Evolutionary conservation across 2,329 filamentous ascomycete species (phyloP).

Genomic region (Pyrenophora graminea): DNA sequence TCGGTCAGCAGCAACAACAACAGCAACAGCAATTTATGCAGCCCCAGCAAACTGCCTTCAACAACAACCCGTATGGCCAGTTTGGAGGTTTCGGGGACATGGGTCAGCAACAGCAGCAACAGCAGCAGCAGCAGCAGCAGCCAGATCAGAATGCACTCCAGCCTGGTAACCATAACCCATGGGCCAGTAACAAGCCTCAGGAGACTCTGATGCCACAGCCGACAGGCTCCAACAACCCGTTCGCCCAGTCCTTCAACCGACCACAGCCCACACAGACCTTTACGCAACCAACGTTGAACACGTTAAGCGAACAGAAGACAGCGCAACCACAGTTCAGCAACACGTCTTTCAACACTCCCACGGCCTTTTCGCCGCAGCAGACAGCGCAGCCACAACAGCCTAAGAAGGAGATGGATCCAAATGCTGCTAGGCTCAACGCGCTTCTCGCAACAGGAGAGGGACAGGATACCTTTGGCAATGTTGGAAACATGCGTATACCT

Average conservation of each 20-base stretch:
- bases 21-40: conserved; percentile 35
- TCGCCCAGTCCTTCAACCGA: conserved; percentile 71
- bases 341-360: conserved; percentile 55
- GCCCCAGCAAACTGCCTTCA: conserved; percentile 60
- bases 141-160: conserved; percentile 67
- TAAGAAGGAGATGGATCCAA: conserved; percentile 57
- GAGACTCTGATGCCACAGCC: conserved; percentile 76
- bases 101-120: conserved; percentile 37
- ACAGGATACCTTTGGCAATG: conserved; percentile 96
- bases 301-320: conserved; percentile 82
- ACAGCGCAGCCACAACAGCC: conserved; percentile 48
- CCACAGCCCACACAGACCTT: conserved; percentile 62
- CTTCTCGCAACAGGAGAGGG: conserved; percentile 87
- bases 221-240: conserved; percentile 97
- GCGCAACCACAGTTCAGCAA: conserved; percentile 62
- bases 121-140: conserved; percentile 54
- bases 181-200: conserved; percentile 67
- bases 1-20: conserved; percentile 25
- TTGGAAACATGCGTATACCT: conserved; percentile 92
- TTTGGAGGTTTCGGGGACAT: conserved; percentile 40
- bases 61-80: conserved; percentile 49
- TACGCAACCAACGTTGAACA: conserved; percentile 71
- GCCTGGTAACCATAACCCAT: conserved; percentile 91
- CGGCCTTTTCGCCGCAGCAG: conserved; percentile 51
- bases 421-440: conserved; percentile 77